phyloP scores from a whole-genome alignment of 2,329 filamentous ascomycete genomes.

The Boeremia exigua region DNA sequence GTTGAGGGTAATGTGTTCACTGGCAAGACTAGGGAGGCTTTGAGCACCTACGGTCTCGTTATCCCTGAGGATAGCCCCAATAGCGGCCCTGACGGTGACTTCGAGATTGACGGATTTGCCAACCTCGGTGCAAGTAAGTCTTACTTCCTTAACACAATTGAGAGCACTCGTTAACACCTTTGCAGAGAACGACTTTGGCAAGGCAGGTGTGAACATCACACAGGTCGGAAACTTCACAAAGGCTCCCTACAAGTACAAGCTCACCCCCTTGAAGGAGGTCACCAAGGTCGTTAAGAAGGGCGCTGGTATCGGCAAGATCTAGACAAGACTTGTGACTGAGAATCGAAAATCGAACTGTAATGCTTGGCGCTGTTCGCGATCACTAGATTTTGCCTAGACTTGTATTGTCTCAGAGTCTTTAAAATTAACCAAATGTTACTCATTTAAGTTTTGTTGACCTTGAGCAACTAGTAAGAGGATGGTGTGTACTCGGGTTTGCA shows the following conservation, averaged over 20 bases:
- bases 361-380: background rate
- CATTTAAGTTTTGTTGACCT: background rate
- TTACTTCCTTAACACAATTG: background rate
- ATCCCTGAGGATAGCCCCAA: constrained; percentile 63
- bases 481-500: too few relatives aligned
- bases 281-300: constrained; percentile 52
- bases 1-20: constrained; percentile 58
- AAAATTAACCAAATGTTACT: background rate
- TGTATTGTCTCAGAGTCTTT: background rate
- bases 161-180: constrained; percentile 2
- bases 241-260: constrained; percentile 57
- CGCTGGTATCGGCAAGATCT: constrained; percentile 55
- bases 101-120: constrained; percentile 61
- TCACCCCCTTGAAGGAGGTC: constrained; percentile 56
- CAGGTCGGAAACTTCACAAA: constrained; percentile 57
- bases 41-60: constrained; percentile 62
- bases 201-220: constrained; percentile 59
- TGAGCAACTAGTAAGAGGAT: too few relatives aligned
- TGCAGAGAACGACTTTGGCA: constrained; percentile 57
- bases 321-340: background rate
- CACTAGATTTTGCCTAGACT: too few relatives aligned
- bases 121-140: constrained; percentile 60
- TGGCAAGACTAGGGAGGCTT: constrained; percentile 55
- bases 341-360: too few relatives aligned
- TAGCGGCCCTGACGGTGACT: constrained; percentile 60